phyloP scores from a whole-genome alignment of 2,329 filamentous ascomycete species.

The Nemania sp. region DNA sequence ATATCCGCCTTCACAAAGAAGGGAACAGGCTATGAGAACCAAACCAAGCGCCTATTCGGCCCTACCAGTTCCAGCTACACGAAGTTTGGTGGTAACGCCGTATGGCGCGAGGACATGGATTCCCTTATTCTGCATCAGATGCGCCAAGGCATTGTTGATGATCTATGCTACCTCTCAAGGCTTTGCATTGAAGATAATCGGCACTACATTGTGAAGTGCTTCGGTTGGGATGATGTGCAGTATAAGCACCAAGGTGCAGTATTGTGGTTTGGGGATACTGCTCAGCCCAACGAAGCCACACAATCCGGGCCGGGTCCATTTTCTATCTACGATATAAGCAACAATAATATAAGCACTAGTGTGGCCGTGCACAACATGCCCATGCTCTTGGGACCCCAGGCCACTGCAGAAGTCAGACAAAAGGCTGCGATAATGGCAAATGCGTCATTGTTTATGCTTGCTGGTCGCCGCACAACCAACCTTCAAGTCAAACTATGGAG shows the following conservation, averaged over 20 bases:
- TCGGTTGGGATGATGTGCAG: constrained; percentile 58
- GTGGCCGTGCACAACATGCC: constrained; percentile 66
- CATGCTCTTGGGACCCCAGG: constrained; percentile 63
- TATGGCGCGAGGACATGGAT: constrained; percentile 69
- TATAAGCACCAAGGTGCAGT: constrained; percentile 58
- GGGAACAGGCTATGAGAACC: constrained; percentile 30
- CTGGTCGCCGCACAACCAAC: constrained; percentile 56
- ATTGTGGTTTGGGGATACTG: constrained; percentile 55
- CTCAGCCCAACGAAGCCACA: constrained; percentile 10
- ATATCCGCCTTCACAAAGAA: constrained; percentile 43
- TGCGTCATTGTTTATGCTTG: constrained; percentile 59
- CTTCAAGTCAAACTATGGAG: constrained; percentile 68
- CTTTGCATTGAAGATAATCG: constrained; percentile 48
- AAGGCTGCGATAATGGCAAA: constrained; percentile 53
- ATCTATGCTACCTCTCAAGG: constrained; percentile 57
- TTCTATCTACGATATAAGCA: constrained; percentile 59
- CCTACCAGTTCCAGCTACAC: constrained; percentile 36
- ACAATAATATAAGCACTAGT: constrained; percentile 51
- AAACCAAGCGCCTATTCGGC: constrained; percentile 32
- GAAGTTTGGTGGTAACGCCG: constrained; percentile 39
- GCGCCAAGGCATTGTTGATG: constrained; percentile 60
- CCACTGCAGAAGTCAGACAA: constrained; percentile 55
- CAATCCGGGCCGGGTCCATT: constrained; percentile 52
- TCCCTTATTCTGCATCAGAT: constrained; percentile 63
- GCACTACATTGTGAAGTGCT: constrained; percentile 58